A percentile compares a stretch with the other conserved stretches of the same genome.
These are phyloP conservation scores for Podila verticillata DNA, from an alignment of 192 early-diverging fungal species.

Conservation along the genomic window DNA sequence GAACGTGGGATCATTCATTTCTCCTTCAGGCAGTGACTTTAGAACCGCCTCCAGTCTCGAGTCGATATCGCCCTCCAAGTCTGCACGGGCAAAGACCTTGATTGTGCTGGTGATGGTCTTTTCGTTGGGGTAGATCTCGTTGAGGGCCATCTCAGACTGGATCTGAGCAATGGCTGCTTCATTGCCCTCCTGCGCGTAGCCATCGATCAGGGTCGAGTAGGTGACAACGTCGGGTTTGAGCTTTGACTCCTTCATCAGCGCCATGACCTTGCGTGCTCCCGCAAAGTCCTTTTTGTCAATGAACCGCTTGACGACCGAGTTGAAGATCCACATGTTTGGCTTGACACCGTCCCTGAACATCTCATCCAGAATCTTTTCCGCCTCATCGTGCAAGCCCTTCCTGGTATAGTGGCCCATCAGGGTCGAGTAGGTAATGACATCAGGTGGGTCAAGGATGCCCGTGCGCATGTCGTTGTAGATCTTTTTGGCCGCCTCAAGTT, in stretches of 20 bases:
- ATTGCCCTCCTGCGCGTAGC: constrained; percentile 31
- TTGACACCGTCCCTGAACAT: constrained; percentile 35
- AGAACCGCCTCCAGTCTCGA: constrained; percentile 11
- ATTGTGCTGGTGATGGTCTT: constrained; percentile 41
- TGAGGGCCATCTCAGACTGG: constrained; percentile 33
- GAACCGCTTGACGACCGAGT: constrained; percentile 29
- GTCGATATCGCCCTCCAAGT: constrained; percentile 23
- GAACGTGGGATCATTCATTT: constrained; percentile 41
- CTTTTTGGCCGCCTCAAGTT: constrained; percentile 8
- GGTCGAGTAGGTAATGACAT: constrained; percentile 37
- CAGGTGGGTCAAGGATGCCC: constrained; percentile 8
- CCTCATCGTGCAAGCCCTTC: constrained; percentile 13
- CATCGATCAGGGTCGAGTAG: constrained; percentile 44
- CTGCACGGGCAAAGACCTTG: constrained; percentile 34
- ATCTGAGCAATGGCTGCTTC: constrained; percentile 40
- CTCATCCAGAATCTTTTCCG: constrained; percentile 25
- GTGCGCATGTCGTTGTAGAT: constrained; percentile 32
- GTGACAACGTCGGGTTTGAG: constrained; percentile 40
- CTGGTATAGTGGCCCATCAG: constrained; percentile 29
- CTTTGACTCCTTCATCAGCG: constrained; percentile 15
- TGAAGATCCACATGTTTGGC: constrained; percentile 48
- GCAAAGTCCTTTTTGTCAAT: constrained; percentile 25
- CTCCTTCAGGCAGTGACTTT: constrained; percentile 22
- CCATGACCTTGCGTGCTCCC: constrained; percentile 16
- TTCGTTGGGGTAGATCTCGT: constrained; percentile 33